phyloP scores from a whole-genome alignment of 768 basidiomycete species.

The Mycena capillaripes region DNA sequence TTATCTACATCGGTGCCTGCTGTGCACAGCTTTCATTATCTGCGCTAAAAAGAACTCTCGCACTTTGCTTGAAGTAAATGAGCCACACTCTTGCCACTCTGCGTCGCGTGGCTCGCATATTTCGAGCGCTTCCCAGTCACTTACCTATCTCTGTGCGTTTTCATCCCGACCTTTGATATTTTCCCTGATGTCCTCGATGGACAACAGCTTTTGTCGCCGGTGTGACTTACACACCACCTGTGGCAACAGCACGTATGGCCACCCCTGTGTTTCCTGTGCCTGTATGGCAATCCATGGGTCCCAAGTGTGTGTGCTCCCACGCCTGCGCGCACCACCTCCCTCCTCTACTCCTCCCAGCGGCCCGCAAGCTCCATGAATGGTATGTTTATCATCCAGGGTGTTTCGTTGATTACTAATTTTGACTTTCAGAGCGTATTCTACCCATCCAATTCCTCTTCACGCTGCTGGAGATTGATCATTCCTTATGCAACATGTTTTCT shows the following conservation, averaged over 20 bases:
- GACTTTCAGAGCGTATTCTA: not conserved
- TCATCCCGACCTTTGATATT: not conserved
- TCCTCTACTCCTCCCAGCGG: too few relatives aligned
- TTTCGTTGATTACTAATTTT: constrained; percentile 11
- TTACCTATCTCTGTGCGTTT: constrained; percentile 17
- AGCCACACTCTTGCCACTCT: constrained; percentile 18
- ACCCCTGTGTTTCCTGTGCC: too few relatives aligned
- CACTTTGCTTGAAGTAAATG: constrained; percentile 18
- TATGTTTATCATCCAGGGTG: constrained; percentile 6
- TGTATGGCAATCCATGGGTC: too few relatives aligned
- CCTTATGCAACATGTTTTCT: constrained; percentile 24
- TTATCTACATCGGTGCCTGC: constrained; percentile 20
- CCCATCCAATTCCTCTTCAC: constrained; percentile 13
- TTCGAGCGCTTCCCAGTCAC: not conserved
- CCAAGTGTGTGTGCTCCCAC: too few relatives aligned
- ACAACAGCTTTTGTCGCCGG: constrained; percentile 2
- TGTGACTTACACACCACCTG: constrained; percentile 23
- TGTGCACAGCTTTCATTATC: constrained; percentile 23
- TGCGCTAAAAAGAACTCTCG: constrained; percentile 3
- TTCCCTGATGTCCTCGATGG: constrained; percentile 7
- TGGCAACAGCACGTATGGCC: not conserved
- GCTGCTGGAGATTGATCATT: constrained; percentile 16
- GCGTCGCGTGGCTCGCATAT: constrained; percentile 24
- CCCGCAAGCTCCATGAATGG: too few relatives aligned
- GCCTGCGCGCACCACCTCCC: too few relatives aligned